phyloP scores from a whole-genome alignment of 23 red algal genomes.

The Chondrus crispus region DNA sequence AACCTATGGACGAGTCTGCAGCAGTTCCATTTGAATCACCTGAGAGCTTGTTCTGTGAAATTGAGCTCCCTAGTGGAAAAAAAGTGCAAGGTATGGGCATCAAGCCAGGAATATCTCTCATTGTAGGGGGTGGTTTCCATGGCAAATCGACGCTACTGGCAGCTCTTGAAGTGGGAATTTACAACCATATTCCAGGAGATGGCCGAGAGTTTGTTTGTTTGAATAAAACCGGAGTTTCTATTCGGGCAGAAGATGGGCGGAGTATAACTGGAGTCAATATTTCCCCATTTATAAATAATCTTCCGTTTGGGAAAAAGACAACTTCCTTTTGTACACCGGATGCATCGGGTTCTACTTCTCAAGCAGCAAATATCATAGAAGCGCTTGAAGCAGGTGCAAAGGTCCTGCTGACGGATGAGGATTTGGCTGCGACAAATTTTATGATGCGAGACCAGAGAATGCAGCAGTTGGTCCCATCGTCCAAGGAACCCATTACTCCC shows the following conservation, averaged over 20 bases:
- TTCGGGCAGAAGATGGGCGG: constrained; percentile 88
- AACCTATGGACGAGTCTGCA: neutral
- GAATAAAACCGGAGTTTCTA: constrained; percentile 9
- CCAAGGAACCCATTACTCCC: constrained; percentile 89
- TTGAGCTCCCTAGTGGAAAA: constrained; percentile 44
- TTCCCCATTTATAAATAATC: constrained; percentile 79
- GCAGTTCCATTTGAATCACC: constrained; percentile 66
- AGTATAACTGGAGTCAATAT: constrained; percentile 73
- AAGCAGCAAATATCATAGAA: constrained; percentile 85
- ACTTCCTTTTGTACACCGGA: constrained; percentile 69
- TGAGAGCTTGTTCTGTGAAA: neutral
- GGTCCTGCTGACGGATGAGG: constrained; percentile 78
- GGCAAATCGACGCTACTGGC: constrained; percentile 79
- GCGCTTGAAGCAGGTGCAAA: constrained; percentile 73
- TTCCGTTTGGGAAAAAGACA: constrained; percentile 73
- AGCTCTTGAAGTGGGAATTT: constrained; percentile 78
- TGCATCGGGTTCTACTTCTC: constrained; percentile 78
- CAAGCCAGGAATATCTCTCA: constrained; percentile 54
- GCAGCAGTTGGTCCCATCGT: constrained; percentile 67
- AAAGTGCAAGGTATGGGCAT: constrained; percentile 70
- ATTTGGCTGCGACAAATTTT: constrained; percentile 82
- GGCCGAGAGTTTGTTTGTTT: constrained; percentile 73
- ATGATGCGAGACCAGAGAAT: constrained; percentile 91
- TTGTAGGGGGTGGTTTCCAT: constrained; percentile 91
- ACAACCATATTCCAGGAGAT: constrained; percentile 84